phyloP scores from a whole-genome alignment of 257 asterid species.

The Plantago ovata region DNA sequence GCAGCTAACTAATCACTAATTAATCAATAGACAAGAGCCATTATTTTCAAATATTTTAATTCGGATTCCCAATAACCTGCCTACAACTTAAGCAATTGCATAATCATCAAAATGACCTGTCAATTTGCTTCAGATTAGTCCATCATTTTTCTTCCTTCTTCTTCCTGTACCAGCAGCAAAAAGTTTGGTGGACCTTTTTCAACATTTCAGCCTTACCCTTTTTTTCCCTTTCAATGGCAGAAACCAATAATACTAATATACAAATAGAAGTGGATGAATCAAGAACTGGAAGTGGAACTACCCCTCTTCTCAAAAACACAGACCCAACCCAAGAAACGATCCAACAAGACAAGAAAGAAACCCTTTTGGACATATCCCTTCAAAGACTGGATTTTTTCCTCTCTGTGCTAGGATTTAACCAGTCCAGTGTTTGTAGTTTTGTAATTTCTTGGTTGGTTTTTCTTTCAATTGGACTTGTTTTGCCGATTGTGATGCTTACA shows the following conservation, averaged over 20 bases:
- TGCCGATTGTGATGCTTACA: slow-evolving; percentile 56
- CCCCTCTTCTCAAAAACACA: slow-evolving; percentile 36
- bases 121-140: too few species aligned
- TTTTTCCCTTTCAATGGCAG: slow-evolving; percentile 43
- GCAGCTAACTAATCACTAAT: too few species aligned
- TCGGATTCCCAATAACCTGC: too few species aligned
- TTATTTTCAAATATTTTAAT: too few species aligned
- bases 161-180: too few species aligned
- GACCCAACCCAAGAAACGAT: slow-evolving; percentile 24
- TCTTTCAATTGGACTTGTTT: slow-evolving; percentile 44
- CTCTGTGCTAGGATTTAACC: slow-evolving; percentile 55
- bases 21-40: too few species aligned
- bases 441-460: slow-evolving; percentile 52
- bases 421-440: slow-evolving; percentile 38
- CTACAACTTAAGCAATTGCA: too few species aligned
- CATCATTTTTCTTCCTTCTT: too few species aligned
- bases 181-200: too few species aligned
- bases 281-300: slow-evolving; percentile 24
- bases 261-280: slow-evolving; percentile 45
- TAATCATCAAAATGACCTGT: too few species aligned
- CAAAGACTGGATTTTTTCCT: slow-evolving; percentile 43
- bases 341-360: slow-evolving; percentile 35
- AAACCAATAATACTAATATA: slow-evolving; percentile 38
- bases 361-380: slow-evolving; percentile 52
- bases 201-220: background rate